Base-by-base conservation (phyloP, 1,284 basidiomycete species). In the Papiliotrema nemorosa region DNA sequence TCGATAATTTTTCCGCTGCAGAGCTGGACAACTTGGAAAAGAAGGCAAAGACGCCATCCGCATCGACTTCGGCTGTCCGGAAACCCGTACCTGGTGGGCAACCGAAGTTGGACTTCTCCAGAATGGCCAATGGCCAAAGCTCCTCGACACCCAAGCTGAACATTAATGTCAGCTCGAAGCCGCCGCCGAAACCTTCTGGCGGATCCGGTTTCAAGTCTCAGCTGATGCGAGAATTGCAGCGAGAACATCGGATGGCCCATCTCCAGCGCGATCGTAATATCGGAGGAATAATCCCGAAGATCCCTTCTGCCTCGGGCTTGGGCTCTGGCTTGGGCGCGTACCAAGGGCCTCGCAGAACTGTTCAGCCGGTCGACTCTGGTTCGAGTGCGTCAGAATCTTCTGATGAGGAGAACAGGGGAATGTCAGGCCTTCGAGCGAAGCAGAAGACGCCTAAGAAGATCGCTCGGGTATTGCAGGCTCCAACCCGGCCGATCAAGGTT, bases 401-500 rank as follows among this genome's bases (percentile, higher is more conserved):
- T 1, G 82, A 82, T 33, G 84, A 83, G 12, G 79, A 78, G 7
- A 67, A 66, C 3, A 63, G 69, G 2, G 84, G 82, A 9, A 70
- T 90, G 50, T 81, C 79, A 0, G 78, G 80, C 1, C 79, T 93
- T 43, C 79, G 80, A 2, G 81, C 82, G 54, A 70, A 85, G 50
- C 84, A 86, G 58, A 82, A 82, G 52, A 79, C 82, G 0, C 82
- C 82, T 1, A 57, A 54, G 25, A 61, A 65, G 37, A 65, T 60
- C 21, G 55, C 56, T n/a, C 42, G 46, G 36, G 51, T 50, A 12
- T 7, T 31, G 7, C 29, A 31, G 29, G 80, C 79, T 35, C 39
- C 36, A 53, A 76, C 54, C 79, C 81, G 88, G 31, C 81, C 84
- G 62, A 81, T 90, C 60, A 86, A 85, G 73, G 77, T 85, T 38